Base-by-base conservation (phyloP, 345 rosid genomes). In the Aethionema arabicum region DNA sequence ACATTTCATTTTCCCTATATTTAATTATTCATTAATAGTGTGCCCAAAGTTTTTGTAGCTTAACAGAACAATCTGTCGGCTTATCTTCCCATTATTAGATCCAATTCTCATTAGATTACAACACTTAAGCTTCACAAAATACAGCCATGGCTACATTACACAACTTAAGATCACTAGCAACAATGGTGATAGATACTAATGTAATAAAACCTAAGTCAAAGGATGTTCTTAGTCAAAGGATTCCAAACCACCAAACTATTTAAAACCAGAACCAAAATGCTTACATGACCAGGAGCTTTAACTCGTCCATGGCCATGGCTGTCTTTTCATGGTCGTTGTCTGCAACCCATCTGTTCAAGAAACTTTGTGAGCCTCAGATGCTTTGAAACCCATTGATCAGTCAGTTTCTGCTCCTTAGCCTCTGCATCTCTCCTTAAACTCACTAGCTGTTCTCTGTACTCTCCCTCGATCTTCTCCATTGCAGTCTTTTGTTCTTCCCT, bases 371-470 rank as follows among this genome's bases (percentile, higher is more conserved):
- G 92, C 15, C 78, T 84, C 45, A 72, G 55, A 69, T 90, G 97
- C 66, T 82, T 87, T 0, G 76, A 75, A 3, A 83, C 74, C 99
- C 96, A 90, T 69, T 90, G 97, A 70, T 90, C 99, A 7, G 85
- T 85, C 49, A 90, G 68, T 76, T 85, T 93, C 76, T 87, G 96
- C 72, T 90, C 99, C 72, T 90, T 90, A 8, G 86, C 65, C 63
- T 90, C 97, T 0, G 99, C 96, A 11, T 93, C 96, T 65, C 88
- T 77, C 62, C 91, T 79, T 49, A 86, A 72, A 27, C 83, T 80
- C 4, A 77, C 74, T 6, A 93, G 66, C 68, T 90, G 96, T 32
- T 93, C 97, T 57, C 78, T 82, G 30, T 80, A 86, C 66, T 90
- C 95, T 16, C 82, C 85, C 70, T 93, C 97, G 8, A 90, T 83